Percentiles rank a stretch among this genome's conserved stretches.
These are phyloP conservation scores for Fusarium pseudocircinatum DNA, from an alignment of 2,329 filamentous ascomycete species.

Conservation along the genomic window DNA sequence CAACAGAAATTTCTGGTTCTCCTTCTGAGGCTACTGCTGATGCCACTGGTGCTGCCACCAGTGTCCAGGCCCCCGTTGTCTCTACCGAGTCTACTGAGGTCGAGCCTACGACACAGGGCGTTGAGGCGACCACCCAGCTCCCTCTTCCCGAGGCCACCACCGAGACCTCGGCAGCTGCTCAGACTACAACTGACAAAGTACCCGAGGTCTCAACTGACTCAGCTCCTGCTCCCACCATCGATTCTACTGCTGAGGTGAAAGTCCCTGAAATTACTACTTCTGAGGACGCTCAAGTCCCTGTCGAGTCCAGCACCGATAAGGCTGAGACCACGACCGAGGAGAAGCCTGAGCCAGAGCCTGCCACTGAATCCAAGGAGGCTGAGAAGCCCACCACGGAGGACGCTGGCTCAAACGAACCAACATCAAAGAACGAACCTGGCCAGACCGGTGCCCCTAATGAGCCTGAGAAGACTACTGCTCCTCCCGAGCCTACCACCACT, in stretches of 20 bases:
- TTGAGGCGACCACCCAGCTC: neutral
- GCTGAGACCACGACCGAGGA: neutral
- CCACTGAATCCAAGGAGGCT: neutral
- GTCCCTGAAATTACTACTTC: neutral
- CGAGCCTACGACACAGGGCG: neutral
- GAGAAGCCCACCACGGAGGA: neutral
- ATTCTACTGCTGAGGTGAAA: neutral
- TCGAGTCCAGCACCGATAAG: neutral
- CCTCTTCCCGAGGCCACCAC: neutral
- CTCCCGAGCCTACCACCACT: neutral
- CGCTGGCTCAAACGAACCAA: neutral
- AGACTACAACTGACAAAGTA: neutral
- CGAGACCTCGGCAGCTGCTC: neutral
- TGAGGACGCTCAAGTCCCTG: neutral
- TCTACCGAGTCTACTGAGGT: neutral
- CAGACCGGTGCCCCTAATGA: neutral
- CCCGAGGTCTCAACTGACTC: neutral
- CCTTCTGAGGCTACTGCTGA: neutral
- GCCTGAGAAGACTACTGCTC: conserved; percentile 2
- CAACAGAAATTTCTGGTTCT: rapidly evolving
- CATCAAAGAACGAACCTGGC: neutral
- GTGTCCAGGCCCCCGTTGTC: neutral
- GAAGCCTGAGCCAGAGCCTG: neutral
- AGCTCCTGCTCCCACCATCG: neutral
- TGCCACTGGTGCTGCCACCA: neutral